These are phyloP conservation scores for Mycosphaerella sp. DNA, from an alignment of 2,329 filamentous ascomycete genomes.

Conservation along the genomic window DNA sequence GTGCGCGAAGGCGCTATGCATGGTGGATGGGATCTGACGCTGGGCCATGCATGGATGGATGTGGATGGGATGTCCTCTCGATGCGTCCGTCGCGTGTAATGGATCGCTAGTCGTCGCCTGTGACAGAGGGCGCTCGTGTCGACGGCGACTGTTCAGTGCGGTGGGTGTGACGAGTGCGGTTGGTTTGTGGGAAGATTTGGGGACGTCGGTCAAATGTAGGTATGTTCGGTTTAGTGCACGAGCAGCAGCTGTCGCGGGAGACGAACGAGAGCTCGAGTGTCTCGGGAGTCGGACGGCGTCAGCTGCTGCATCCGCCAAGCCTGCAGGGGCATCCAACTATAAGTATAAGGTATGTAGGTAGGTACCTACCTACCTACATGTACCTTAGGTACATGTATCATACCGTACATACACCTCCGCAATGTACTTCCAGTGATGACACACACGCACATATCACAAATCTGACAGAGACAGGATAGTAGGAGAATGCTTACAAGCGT, in stretches of 20 bases:
- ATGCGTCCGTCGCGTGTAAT: background rate
- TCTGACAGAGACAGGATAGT: too few species aligned
- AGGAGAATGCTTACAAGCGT: too few species aligned
- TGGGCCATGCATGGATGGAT: conserved; percentile 2
- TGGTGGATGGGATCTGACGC: conserved; percentile 8
- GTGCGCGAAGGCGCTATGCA: conserved; percentile 7
- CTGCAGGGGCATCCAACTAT: too few species aligned
- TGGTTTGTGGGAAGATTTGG: background rate
- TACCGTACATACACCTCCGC: too few species aligned
- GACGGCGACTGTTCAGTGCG: too few species aligned
- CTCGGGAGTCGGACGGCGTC: background rate
- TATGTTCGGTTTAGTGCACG: background rate
- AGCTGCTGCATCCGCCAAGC: background rate
- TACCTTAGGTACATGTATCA: too few species aligned
- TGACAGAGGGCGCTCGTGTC: background rate
- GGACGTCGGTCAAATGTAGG: background rate
- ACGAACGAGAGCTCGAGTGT: background rate
- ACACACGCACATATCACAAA: too few species aligned
- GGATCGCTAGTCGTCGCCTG: background rate
- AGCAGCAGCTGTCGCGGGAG: background rate
- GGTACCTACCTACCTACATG: too few species aligned
- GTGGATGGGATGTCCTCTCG: background rate
- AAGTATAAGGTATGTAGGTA: too few species aligned
- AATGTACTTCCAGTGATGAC: too few species aligned
- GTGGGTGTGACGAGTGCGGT: too few species aligned